phyloP scores from a whole-genome alignment of 352 stramenopile genomes.

The Phytopythium montanum region DNA sequence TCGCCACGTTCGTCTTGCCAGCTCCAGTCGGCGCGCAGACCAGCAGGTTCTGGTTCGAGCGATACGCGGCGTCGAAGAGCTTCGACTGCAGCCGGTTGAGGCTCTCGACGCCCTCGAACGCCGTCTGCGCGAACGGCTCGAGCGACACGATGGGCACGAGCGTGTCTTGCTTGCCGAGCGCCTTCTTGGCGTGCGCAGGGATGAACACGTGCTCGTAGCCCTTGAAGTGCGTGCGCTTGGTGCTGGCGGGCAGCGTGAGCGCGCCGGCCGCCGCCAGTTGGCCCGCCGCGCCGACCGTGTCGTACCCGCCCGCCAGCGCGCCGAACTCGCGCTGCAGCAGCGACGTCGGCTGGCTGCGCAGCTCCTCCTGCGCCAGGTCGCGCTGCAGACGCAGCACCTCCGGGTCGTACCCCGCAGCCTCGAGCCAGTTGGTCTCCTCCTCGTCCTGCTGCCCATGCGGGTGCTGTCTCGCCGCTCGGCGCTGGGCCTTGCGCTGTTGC shows the following conservation, averaged over 20 bases:
- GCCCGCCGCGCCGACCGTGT: conserved; percentile 57
- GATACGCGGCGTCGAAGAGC: conserved; percentile 96
- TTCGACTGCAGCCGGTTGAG: conserved; percentile 98
- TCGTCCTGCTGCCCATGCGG: conserved; percentile 23
- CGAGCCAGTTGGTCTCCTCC: conserved; percentile 62
- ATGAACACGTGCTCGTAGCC: conserved; percentile 85
- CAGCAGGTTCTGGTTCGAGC: conserved; percentile 96
- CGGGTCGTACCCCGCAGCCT: conserved; percentile 72
- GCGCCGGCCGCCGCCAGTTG: conserved; percentile 56
- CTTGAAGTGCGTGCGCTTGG: conserved; percentile 75
- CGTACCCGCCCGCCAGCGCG: conserved; percentile 59
- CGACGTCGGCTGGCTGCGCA: conserved; percentile 56
- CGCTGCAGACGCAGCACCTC: conserved; percentile 72
- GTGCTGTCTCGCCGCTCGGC: conserved; percentile 40
- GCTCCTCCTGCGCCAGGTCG: conserved; percentile 67
- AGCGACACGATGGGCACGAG: conserved; percentile 64
- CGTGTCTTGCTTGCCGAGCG: conserved; percentile 45
- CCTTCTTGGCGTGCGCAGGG: conserved; percentile 59
- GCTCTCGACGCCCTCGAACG: conserved; percentile 65
- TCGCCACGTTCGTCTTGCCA: conserved; percentile 99
- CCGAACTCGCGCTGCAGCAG: conserved; percentile 77
- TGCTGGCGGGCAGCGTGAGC: conserved; percentile 49
- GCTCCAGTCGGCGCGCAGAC: conserved; percentile 92
- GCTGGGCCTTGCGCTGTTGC: conserved; percentile 50
- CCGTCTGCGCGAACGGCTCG: conserved; percentile 72